phyloP scores from a whole-genome alignment of 768 basidiomycete genomes.

The Lactarius pseudohatsudake region DNA sequence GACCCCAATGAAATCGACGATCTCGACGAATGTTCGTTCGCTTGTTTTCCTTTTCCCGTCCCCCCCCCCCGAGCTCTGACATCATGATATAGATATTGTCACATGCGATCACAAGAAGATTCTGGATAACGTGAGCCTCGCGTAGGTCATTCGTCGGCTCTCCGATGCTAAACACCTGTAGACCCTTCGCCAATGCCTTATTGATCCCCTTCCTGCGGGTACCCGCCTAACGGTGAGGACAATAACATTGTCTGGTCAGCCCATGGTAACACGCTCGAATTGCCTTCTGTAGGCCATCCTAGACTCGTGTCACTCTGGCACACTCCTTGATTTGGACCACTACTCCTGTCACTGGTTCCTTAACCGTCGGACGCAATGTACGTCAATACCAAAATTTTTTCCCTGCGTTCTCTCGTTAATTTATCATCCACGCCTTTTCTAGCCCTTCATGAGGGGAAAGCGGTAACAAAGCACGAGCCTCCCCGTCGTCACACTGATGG shows the following conservation, averaged over 20 bases:
- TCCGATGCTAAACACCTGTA: constrained; percentile 5
- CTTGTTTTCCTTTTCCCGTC: neutral
- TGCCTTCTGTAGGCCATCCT: constrained; percentile 26
- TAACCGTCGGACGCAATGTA: constrained; percentile 6
- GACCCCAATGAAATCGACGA: constrained; percentile 5
- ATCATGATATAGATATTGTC: constrained; percentile 13
- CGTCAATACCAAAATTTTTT: neutral
- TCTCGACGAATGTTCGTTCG: constrained; percentile 9
- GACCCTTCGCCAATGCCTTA: constrained; percentile 26
- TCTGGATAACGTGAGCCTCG: constrained; percentile 26
- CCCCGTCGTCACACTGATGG: neutral
- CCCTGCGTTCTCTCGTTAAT: no score
- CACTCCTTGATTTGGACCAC: constrained; percentile 29
- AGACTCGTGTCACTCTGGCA: constrained; percentile 30
- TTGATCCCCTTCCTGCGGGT: constrained; percentile 25
- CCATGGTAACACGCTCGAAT: neutral
- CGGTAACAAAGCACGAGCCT: neutral
- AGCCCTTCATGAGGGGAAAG: neutral
- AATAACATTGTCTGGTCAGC: neutral
- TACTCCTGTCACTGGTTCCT: constrained; percentile 24
- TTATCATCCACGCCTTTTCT: neutral
- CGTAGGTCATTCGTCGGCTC: neutral
- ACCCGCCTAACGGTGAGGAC: constrained; percentile 25
- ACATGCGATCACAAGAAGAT: constrained; percentile 18
- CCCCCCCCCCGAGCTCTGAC: neutral